Percentiles rank a stretch among this genome's conserved stretches.
phyloP scores from a whole-genome alignment of 1,139 yeast species.

The Candida sp. region DNA sequence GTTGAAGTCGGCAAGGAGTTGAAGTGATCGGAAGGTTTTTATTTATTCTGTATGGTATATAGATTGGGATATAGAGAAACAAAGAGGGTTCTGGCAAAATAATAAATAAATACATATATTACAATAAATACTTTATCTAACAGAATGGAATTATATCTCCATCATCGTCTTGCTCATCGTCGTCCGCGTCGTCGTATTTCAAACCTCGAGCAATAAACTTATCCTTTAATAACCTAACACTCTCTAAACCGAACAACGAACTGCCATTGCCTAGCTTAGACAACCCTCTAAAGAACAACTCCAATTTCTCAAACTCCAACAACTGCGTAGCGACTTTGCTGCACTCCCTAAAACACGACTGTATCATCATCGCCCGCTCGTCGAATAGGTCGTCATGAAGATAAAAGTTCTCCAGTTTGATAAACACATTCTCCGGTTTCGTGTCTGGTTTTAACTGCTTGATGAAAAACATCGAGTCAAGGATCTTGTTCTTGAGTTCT shows the following conservation, averaged over 20 bases:
- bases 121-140: too few relatives aligned
- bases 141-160: neutral
- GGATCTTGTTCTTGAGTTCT: conserved; percentile 50
- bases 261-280: conserved; percentile 44
- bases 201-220: conserved; percentile 2
- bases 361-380: conserved; percentile 41
- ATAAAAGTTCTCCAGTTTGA: conserved; percentile 34
- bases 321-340: conserved; percentile 21
- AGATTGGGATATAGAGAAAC: neutral
- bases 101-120: neutral
- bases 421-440: conserved; percentile 22
- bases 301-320: conserved; percentile 34
- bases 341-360: conserved; percentile 33
- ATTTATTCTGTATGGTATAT: too few relatives aligned
- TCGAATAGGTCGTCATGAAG: conserved; percentile 34
- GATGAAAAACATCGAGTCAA: conserved; percentile 44
- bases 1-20: conserved; percentile 27
- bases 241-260: conserved; percentile 30
- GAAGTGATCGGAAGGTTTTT: too few relatives aligned
- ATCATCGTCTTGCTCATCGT: conserved; percentile 12
- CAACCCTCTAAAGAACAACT: conserved; percentile 39
- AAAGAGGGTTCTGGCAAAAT: too few relatives aligned
- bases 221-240: conserved; percentile 19
- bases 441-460: conserved; percentile 17
- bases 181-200: conserved; percentile 8